Evolutionary conservation across 305 asterid genomes (phyloP).

Genomic region (Fraxinus angustifolia): DNA sequence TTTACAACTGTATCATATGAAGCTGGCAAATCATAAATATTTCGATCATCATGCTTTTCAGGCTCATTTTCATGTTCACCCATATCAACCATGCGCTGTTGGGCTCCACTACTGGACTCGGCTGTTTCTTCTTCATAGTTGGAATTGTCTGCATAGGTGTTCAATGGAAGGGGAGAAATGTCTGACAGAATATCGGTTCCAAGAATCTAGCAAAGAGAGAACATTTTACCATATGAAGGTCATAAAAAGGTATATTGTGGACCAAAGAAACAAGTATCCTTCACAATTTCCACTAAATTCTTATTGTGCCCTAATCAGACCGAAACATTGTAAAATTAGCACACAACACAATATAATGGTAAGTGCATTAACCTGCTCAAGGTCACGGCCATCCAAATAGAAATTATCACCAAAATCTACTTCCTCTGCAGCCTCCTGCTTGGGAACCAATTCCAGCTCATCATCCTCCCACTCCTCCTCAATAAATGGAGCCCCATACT

Average conservation of each 20-base stretch:
- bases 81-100: neutral
- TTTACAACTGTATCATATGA: constrained; percentile 32
- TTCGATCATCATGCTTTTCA: constrained; percentile 22
- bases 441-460: constrained; percentile 44
- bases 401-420: constrained; percentile 54
- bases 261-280: neutral
- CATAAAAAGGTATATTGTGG: neutral
- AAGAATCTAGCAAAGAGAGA: constrained; percentile 27
- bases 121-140: constrained; percentile 21
- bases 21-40: constrained; percentile 31
- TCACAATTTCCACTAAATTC: neutral
- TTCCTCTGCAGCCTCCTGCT: constrained; percentile 57
- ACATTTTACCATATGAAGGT: neutral
- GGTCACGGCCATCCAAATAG: constrained; percentile 65
- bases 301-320: neutral
- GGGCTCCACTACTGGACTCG: constrained; percentile 22
- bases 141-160: constrained; percentile 23
- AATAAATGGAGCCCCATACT: constrained; percentile 90
- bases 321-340: neutral
- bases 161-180: constrained; percentile 16
- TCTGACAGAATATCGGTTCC: constrained; percentile 22
- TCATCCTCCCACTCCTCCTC: constrained; percentile 96
- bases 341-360: neutral
- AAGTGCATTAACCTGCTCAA: constrained; percentile 68
- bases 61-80: constrained; percentile 13